phyloP scores from a whole-genome alignment of 139 green algal genomes.

The Picochlorum sp. region DNA sequence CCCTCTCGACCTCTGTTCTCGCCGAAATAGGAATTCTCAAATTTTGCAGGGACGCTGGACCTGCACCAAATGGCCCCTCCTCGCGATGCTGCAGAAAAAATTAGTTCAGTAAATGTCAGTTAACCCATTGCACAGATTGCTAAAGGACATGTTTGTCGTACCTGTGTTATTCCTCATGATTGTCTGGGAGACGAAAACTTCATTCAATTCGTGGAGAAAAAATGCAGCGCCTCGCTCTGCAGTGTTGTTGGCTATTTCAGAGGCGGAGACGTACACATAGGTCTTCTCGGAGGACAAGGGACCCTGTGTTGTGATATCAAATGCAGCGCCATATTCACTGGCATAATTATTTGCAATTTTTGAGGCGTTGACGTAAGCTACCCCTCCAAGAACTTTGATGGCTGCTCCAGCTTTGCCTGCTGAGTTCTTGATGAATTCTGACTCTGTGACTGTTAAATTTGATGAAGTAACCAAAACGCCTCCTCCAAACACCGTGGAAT shows the following conservation, averaged over 20 bases:
- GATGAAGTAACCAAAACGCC: conserved; percentile 15
- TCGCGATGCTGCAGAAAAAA: not conserved
- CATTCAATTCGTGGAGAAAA: conserved; percentile 11
- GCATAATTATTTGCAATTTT: conserved; percentile 10
- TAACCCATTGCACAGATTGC: not conserved
- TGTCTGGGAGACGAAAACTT: conserved; percentile 5
- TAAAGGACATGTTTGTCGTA: not conserved
- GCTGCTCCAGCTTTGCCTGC: conserved; percentile 9
- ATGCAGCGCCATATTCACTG: conserved; percentile 7
- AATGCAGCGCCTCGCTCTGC: conserved; percentile 13
- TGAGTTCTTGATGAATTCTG: conserved; percentile 2
- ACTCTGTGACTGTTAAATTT: conserved; percentile 7
- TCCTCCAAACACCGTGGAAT: conserved; percentile 14
- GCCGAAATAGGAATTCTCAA: conserved; percentile 1
- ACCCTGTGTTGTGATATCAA: conserved; percentile 12
- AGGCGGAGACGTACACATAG: not conserved
- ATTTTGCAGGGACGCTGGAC: conserved; percentile 5
- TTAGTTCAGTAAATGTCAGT: not conserved
- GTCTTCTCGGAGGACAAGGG: not conserved
- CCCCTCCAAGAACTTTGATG: conserved; percentile 15
- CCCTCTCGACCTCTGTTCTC: conserved; percentile 12
- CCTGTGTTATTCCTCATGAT: conserved; percentile 10
- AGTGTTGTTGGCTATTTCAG: conserved; percentile 5
- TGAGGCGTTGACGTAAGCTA: conserved; percentile 1
- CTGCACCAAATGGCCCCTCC: conserved; percentile 4